Conservation (phyloP, 306 rosid species). For the Pyrus bretschneideri region DNA sequence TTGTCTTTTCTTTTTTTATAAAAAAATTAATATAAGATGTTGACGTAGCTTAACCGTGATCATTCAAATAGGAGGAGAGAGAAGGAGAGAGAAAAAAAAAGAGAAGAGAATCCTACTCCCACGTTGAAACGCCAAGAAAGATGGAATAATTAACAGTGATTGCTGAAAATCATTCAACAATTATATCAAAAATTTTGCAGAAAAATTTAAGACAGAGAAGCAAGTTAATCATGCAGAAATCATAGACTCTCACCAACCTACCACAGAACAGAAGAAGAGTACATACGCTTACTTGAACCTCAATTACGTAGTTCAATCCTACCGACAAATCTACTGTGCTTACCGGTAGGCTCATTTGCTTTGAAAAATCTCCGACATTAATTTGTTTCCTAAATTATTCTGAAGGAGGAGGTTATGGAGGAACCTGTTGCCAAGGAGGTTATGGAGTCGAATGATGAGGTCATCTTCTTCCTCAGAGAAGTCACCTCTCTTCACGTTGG, state of each 20-base stretch:
- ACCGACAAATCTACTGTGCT: too few species aligned
- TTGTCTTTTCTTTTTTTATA: too few species aligned
- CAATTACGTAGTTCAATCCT: background rate
- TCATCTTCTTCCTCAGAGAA: constrained; percentile 58
- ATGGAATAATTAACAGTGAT: background rate
- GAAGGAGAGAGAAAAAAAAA: too few species aligned
- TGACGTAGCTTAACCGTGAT: too few species aligned
- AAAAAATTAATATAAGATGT: too few species aligned
- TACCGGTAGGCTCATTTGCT: background rate
- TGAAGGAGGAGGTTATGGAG: background rate
- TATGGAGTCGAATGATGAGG: constrained; percentile 58
- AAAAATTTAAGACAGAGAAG: background rate
- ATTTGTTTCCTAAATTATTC: background rate
- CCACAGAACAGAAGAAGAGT: background rate
- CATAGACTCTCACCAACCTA: background rate
- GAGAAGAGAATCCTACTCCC: background rate
- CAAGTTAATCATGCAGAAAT: background rate
- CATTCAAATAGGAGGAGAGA: too few species aligned
- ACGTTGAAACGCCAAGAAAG: background rate
- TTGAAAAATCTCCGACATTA: background rate
- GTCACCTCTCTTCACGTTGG: constrained; percentile 43
- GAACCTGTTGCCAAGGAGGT: constrained; percentile 53
- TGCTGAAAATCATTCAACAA: background rate
- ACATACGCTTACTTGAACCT: background rate
- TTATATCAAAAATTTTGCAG: background rate